These are phyloP conservation scores for Mallotus nudiflorus DNA, from an alignment of 345 rosid species.

Conservation along the genomic window DNA sequence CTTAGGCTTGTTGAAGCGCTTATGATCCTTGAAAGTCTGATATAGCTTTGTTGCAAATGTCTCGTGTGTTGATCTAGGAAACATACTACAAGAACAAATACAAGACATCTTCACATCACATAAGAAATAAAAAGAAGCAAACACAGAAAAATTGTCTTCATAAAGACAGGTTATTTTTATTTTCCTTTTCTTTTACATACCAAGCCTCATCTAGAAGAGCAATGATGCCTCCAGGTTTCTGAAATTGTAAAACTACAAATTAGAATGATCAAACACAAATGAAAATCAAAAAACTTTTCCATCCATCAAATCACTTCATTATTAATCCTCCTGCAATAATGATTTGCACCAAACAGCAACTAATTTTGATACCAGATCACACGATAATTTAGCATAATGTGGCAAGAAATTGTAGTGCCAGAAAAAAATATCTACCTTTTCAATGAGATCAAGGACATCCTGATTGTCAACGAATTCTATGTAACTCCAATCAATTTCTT, in stretches of 20 bases:
- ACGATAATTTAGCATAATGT: not conserved
- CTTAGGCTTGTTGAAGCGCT: slow-evolving; percentile 94
- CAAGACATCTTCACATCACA: slow-evolving; percentile 15
- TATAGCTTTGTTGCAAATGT: slow-evolving; percentile 97
- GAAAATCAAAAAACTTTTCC: not conserved
- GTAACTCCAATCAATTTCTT: slow-evolving; percentile 98
- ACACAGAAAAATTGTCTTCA: not conserved
- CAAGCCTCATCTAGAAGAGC: slow-evolving; percentile 99
- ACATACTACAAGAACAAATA: slow-evolving; percentile 65
- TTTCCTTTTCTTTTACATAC: slow-evolving; percentile 44
- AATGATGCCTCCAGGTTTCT: slow-evolving; percentile 99
- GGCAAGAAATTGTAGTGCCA: not conserved
- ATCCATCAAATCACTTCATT: not conserved
- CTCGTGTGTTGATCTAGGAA: slow-evolving; percentile 98
- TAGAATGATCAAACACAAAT: slow-evolving; percentile 23
- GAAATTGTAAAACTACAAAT: slow-evolving; percentile 35
- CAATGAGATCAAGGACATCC: slow-evolving; percentile 93
- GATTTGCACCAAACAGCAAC: not conserved
- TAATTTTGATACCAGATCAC: not conserved
- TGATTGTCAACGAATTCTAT: slow-evolving; percentile 94
- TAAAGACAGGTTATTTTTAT: not conserved
- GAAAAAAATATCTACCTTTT: slow-evolving; percentile 56
- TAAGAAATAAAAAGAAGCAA: not conserved
- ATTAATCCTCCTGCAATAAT: not conserved
- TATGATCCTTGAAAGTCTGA: slow-evolving; percentile 90